phyloP scores from a whole-genome alignment of 1,284 basidiomycete genomes.

The Rhizoctonia solani region DNA sequence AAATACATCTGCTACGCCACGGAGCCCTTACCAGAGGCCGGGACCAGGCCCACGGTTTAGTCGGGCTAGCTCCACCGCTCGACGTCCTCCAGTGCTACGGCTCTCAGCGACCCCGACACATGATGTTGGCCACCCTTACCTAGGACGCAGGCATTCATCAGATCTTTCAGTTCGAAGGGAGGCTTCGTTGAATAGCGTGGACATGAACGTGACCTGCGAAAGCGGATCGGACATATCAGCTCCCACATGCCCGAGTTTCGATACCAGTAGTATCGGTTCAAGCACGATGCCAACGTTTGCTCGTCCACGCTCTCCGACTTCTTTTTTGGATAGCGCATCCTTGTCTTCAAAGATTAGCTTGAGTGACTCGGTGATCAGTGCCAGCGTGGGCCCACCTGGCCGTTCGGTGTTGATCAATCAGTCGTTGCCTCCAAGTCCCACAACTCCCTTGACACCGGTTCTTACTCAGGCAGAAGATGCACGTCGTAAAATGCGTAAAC shows the following conservation, averaged over 20 bases:
- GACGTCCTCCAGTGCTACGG: constrained; percentile 12
- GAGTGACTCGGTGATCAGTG: constrained; percentile 1
- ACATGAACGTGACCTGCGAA: constrained; percentile 21
- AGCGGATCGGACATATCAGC: constrained; percentile 6
- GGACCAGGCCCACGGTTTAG: constrained; percentile 19
- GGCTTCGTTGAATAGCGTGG: constrained; percentile 6
- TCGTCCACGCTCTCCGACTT: constrained; percentile 13
- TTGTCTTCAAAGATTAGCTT: constrained; percentile 24
- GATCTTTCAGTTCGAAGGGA: constrained; percentile 17
- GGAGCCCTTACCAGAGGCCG: not conserved
- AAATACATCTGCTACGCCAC: constrained; percentile 17
- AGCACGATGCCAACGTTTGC: constrained; percentile 31
- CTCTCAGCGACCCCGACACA: constrained; percentile 6
- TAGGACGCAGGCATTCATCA: constrained; percentile 13
- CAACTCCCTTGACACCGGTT: constrained; percentile 13
- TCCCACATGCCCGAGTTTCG: constrained; percentile 1
- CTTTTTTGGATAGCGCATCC: constrained; percentile 5
- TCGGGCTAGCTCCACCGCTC: constrained; percentile 21
- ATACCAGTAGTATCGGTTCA: constrained; percentile 4
- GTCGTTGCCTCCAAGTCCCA: constrained; percentile 24
- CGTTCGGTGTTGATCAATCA: not conserved
- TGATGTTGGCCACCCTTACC: constrained; percentile 8
- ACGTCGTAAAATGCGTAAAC: constrained; percentile 27
- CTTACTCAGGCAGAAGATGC: constrained; percentile 28
- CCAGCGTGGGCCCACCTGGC: constrained; percentile 1